phyloP scores from a whole-genome alignment of 1,139 yeast species.

The Taphrina populina region DNA sequence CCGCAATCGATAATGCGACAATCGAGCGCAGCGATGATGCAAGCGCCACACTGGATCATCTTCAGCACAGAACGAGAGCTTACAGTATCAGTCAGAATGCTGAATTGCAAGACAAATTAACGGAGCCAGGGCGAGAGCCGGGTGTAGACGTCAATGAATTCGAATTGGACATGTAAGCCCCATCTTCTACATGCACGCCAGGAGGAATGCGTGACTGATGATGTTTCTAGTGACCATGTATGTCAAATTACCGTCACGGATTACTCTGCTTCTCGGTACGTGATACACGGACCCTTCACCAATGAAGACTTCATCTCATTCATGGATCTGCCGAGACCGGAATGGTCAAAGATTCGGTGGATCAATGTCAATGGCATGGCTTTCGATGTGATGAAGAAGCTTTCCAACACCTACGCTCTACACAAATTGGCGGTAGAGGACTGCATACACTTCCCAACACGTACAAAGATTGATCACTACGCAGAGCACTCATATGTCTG shows the following conservation, averaged over 20 bases:
- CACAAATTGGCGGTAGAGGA: conserved; percentile 58
- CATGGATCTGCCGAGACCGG: conserved; percentile 41
- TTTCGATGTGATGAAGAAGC: conserved; percentile 54
- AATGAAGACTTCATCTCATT: conserved; percentile 40
- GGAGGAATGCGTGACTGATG: background rate
- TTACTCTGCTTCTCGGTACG: conserved; percentile 18
- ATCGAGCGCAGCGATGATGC: background rate
- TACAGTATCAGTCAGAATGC: conserved; percentile 15
- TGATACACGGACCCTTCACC: conserved; percentile 33
- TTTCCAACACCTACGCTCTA: conserved; percentile 48
- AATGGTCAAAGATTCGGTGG: conserved; percentile 60
- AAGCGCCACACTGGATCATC: background rate
- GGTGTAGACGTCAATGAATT: conserved; percentile 14
- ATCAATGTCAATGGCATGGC: conserved; percentile 57
- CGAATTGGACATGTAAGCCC: conserved; percentile 6
- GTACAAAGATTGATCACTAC: conserved; percentile 56
- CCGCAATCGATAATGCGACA: conserved; percentile 5
- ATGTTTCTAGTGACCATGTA: conserved; percentile 1
- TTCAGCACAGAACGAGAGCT: background rate
- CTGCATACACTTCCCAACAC: conserved; percentile 58
- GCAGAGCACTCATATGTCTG: conserved; percentile 54
- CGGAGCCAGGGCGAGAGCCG: conserved; percentile 10
- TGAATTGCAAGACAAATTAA: conserved; percentile 2
- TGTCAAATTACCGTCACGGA: conserved; percentile 19
- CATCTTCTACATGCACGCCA: no score